These are phyloP conservation scores for Bromus sterilis DNA, from an alignment of 176 grass and related monocot species.

Conservation along the genomic window DNA sequence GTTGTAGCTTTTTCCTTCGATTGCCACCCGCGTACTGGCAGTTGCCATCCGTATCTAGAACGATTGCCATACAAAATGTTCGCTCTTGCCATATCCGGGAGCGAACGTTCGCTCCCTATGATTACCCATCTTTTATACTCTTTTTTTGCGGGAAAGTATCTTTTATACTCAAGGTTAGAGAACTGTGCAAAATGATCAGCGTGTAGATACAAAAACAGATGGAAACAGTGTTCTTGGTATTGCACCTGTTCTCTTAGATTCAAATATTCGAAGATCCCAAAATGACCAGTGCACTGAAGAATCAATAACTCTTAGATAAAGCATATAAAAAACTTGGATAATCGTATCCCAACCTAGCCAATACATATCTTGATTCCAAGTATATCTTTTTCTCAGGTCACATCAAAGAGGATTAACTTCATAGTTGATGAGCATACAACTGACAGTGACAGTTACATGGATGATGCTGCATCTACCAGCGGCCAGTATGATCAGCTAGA, in stretches of 20 bases:
- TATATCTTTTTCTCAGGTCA: constrained; percentile 63
- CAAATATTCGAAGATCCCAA: not conserved
- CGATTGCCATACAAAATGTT: too few species aligned
- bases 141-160: too few species aligned
- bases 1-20: too few species aligned
- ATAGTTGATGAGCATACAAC: constrained; percentile 67
- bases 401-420: constrained; percentile 96
- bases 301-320: not conserved
- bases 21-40: too few species aligned
- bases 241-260: not conserved
- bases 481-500: constrained; percentile 65
- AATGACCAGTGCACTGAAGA: not conserved
- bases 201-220: not conserved
- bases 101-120: too few species aligned
- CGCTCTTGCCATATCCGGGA: too few species aligned
- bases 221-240: not conserved
- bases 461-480: constrained; percentile 49
- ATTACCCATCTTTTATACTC: too few species aligned
- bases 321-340: not conserved
- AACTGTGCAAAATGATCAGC: not conserved
- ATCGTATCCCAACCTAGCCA: not conserved
- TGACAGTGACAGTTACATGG: constrained; percentile 49
- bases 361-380: constrained; percentile 10
- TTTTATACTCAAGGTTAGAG: not conserved
- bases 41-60: too few species aligned